Base-by-base conservation (phyloP, 129 eudicot species). In the Flaveria ramosissima region DNA sequence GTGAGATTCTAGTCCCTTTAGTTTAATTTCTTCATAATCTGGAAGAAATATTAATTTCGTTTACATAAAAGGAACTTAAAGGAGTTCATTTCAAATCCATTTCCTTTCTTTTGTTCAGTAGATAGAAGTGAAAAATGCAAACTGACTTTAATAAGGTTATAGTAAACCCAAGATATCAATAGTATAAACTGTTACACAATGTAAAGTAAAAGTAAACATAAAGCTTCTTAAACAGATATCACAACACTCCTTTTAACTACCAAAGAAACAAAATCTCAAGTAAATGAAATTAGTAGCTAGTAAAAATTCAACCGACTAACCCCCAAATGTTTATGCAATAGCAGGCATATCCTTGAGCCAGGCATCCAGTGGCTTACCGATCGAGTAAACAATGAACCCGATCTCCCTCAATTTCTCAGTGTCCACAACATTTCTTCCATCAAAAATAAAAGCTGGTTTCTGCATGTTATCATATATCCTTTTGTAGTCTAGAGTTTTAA, bases 321-420 rank as follows among this genome's bases (percentile, higher is more conserved):
- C 60, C 71, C 7, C 75, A 55, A 19, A 15, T 1, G 63, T 74
- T 87, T 85, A 91, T 3, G 87, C 97, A 56, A 87, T 75, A 43
- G 96, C 96, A 42, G 96, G 96, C 96, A 92, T 89, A 78, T 92
- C 93, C 86, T 86, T 89, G 55, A 92, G 88, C 97, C 97, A 92
- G 1, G 91, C 89, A 74, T 92, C 97, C 19, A 92, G 84, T 1
- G 97, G 97, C 91, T 92, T 92, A 48, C 97, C 96, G 41, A 92
- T 92, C 42, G 96, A 89, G 89, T 92, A 92, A 5, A 85, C 92
- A 23, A 91, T 91, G 64, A 91, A 91, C 26, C 97, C 97, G 66
- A 91, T 91, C 76, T 89, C 92, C 85, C 97, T 91, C 72, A 91
- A 73, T 74, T 89, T 88, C 48, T 83, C 86, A 1, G 27, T 80